Conservation (phyloP, 805 yeast species). For the Candida nitratophila region DNA sequence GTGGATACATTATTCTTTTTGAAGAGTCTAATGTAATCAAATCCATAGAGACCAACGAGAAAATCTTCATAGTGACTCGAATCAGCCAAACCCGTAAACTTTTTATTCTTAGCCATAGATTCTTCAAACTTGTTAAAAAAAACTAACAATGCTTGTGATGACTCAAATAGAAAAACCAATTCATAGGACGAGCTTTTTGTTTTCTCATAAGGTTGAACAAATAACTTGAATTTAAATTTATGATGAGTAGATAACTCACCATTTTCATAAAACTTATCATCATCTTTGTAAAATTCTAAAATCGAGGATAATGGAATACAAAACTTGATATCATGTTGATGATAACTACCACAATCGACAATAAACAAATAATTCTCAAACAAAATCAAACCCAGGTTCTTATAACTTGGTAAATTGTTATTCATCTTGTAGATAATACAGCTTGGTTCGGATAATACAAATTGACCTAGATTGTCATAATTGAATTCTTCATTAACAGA, state of each 20-base stretch:
- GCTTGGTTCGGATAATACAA: conserved; percentile 37
- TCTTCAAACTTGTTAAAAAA: conserved; percentile 33
- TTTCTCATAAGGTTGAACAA: conserved; percentile 33
- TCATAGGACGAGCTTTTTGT: conserved; percentile 27
- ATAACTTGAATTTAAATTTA: conserved; percentile 32
- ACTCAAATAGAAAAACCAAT: conserved; percentile 29
- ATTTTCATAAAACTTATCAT: conserved; percentile 8
- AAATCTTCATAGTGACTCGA: no score
- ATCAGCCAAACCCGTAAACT: background rate
- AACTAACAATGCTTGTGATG: conserved; percentile 25
- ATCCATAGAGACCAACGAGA: background rate
- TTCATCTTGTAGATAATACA: conserved; percentile 31
- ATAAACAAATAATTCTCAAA: conserved; percentile 47
- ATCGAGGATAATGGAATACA: conserved; percentile 40
- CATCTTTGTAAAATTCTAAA: conserved; percentile 14
- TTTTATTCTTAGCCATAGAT: background rate
- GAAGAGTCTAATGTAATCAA: no score
- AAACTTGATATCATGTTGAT: conserved; percentile 31
- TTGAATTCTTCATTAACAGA: background rate
- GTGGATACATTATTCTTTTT: no score
- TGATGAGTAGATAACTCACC: conserved; percentile 23
- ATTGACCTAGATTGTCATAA: conserved; percentile 34
- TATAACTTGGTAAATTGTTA: conserved; percentile 5
- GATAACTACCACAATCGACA: conserved; percentile 18
- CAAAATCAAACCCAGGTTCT: conserved; percentile 30